Evolutionary conservation across 768 basidiomycete genomes (phyloP).

Genomic region (Epithele typhae): DNA sequence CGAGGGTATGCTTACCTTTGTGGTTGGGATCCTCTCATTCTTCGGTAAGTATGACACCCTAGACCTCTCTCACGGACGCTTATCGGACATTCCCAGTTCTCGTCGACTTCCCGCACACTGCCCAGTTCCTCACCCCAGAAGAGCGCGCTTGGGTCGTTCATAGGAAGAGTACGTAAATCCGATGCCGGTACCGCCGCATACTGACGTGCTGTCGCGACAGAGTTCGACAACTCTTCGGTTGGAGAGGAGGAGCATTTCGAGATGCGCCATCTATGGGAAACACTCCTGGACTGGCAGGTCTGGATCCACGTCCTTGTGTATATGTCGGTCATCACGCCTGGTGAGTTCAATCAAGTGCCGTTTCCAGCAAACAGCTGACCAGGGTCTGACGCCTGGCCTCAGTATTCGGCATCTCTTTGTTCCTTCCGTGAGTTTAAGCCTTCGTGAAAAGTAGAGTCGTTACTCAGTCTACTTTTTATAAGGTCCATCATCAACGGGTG

Average conservation of each 20-base stretch:
- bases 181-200: background rate
- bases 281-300: slow-evolving; percentile 62
- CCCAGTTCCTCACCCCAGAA: slow-evolving; percentile 54
- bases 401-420: slow-evolving; percentile 71
- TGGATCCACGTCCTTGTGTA: slow-evolving; percentile 53
- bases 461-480: too few relatives aligned
- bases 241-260: slow-evolving; percentile 60
- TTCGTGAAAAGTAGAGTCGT: too few relatives aligned
- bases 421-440: slow-evolving; percentile 63
- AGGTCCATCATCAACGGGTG: slow-evolving; percentile 15
- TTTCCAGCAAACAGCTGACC: background rate
- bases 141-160: slow-evolving; percentile 50
- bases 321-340: slow-evolving; percentile 51
- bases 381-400: background rate
- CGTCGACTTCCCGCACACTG: slow-evolving; percentile 57
- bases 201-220: slow-evolving; percentile 25
- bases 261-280: slow-evolving; percentile 47
- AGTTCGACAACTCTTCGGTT: slow-evolving; percentile 48
- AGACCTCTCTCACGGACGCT: background rate
- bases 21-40: slow-evolving; percentile 48
- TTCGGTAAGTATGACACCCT: slow-evolving; percentile 33
- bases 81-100: slow-evolving; percentile 34
- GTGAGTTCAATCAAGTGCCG: slow-evolving; percentile 33
- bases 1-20: slow-evolving; percentile 59
- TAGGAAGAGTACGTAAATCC: slow-evolving; percentile 48